Evolutionary conservation across 2,329 filamentous ascomycete genomes (phyloP).

Genomic region (Rhynchosporium agropyri): DNA sequence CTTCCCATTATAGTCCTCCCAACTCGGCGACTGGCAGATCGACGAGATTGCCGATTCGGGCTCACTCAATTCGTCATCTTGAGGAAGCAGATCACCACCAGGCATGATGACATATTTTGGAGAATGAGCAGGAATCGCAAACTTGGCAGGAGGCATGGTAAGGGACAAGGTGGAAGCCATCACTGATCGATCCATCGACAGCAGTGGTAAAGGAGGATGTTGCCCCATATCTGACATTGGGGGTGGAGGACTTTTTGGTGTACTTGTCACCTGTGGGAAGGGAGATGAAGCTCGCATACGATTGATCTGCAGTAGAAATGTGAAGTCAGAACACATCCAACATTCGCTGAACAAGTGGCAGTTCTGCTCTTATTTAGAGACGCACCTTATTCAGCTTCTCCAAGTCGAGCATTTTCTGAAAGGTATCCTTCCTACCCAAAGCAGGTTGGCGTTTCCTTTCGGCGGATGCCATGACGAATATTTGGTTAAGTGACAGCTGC

Average conservation of each 20-base stretch:
- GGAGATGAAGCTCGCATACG: slow-evolving; percentile 41
- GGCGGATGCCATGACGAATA: slow-evolving; percentile 24
- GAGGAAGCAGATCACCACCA: slow-evolving; percentile 28
- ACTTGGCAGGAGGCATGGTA: slow-evolving; percentile 25
- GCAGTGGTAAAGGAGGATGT: slow-evolving; percentile 21
- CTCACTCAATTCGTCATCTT: slow-evolving; percentile 24
- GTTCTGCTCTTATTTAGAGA: slow-evolving; percentile 24
- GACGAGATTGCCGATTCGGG: slow-evolving; percentile 39
- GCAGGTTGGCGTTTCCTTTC: slow-evolving; percentile 25
- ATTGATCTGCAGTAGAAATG: slow-evolving; percentile 43
- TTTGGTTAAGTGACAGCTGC: slow-evolving; percentile 1
- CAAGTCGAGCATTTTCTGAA: slow-evolving; percentile 62
- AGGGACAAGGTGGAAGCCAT: slow-evolving; percentile 31
- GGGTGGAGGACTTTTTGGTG: slow-evolving; percentile 17
- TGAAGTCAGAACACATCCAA: slow-evolving; percentile 37
- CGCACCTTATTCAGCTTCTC: slow-evolving; percentile 62
- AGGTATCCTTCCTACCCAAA: slow-evolving; percentile 36
- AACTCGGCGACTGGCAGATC: slow-evolving; percentile 64
- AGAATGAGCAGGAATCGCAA: slow-evolving; percentile 17
- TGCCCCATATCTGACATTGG: slow-evolving; percentile 24
- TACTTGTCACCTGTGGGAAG: slow-evolving; percentile 25
- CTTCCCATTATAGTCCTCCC: slow-evolving; percentile 57
- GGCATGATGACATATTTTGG: slow-evolving; percentile 31
- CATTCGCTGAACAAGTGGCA: slow-evolving; percentile 32
- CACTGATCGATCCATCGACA: slow-evolving; percentile 31